These are phyloP conservation scores for Cyclocybe cylindracea DNA, from an alignment of 768 basidiomycete species.

Conservation along the genomic window DNA sequence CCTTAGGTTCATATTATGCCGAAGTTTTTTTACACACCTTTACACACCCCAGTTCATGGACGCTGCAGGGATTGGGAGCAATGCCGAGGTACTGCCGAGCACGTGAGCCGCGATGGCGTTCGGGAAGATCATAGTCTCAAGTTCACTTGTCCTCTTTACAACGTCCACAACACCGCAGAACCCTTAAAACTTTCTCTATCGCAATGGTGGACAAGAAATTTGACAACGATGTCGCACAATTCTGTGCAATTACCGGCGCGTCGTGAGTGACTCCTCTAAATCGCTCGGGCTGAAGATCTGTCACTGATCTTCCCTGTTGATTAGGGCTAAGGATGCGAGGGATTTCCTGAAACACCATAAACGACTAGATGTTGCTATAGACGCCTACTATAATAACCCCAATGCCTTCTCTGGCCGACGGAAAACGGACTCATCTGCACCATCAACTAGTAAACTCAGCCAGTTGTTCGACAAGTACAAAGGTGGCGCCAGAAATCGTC, in stretches of 20 bases:
- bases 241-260: slow-evolving; percentile 67
- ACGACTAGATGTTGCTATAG: slow-evolving; percentile 70
- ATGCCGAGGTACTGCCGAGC: neutral
- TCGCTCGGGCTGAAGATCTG: slow-evolving; percentile 15
- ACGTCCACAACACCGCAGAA: neutral
- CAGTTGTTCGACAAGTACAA: slow-evolving; percentile 69
- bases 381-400: slow-evolving; percentile 70
- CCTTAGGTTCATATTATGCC: too few species aligned
- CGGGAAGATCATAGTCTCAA: neutral
- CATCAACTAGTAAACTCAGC: slow-evolving; percentile 56
- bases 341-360: slow-evolving; percentile 72
- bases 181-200: neutral
- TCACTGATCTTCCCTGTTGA: slow-evolving; percentile 25
- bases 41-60: too few species aligned
- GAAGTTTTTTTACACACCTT: too few species aligned
- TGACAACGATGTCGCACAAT: slow-evolving; percentile 56
- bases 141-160: neutral
- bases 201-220: slow-evolving; percentile 43
- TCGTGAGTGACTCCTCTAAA: slow-evolving; percentile 50
- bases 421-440: slow-evolving; percentile 27
- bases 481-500: slow-evolving; percentile 38
- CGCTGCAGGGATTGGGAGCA: neutral
- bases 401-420: slow-evolving; percentile 27
- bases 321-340: slow-evolving; percentile 58
- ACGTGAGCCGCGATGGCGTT: neutral